Evolutionary conservation across 306 rosid genomes (phyloP), one percentile per base, ranked within the genome.

Genomic region (Prinsepia uniflora): DNA sequence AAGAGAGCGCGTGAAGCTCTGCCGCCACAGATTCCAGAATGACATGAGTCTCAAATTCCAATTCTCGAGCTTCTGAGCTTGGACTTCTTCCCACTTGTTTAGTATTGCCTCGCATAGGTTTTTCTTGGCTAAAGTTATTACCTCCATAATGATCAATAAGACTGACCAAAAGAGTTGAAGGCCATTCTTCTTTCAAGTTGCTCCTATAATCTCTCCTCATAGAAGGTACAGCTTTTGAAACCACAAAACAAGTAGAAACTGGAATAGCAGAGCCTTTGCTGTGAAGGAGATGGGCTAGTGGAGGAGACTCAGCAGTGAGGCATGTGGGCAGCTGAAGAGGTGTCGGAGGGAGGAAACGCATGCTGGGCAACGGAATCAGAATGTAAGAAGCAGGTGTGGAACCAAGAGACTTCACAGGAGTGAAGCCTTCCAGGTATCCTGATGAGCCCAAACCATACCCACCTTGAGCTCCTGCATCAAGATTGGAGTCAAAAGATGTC

Each of bases 221-320:
- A 20, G 96, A 84, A 47, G 97, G 86, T 54, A 90, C 96, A 13
- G 97, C 97, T 84, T 91, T 94, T 40, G 99, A 94, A 78, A 91
- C 89, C 57, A 86, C 91, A 56, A 90, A 94, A 67, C 97, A 96
- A 13, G 99, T 89, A 47, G 97, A 89, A 61, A 90, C 87, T 0
- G 99, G 96, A 81, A 91, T 90, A 14, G 99, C 97, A 67, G 95
- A 86, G 74, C 99, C 99, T 80, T 94, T 94, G 78, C 99, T 94
- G 82, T 91, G 99, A 69, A 94, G 99, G 76, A 94, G 88, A 83
- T 94, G 99, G 66, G 99, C 99, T 40, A 94, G 82, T 14, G 99
- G 99, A 11, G 99, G 99, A 58, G 99, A 94, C 79, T 91, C 99
- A 5, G 99, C 95, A 0, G 99, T 94, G 73, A 94, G 97, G 88